Conservation (phyloP, 345 rosid species). For the Cardamine occulta region DNA sequence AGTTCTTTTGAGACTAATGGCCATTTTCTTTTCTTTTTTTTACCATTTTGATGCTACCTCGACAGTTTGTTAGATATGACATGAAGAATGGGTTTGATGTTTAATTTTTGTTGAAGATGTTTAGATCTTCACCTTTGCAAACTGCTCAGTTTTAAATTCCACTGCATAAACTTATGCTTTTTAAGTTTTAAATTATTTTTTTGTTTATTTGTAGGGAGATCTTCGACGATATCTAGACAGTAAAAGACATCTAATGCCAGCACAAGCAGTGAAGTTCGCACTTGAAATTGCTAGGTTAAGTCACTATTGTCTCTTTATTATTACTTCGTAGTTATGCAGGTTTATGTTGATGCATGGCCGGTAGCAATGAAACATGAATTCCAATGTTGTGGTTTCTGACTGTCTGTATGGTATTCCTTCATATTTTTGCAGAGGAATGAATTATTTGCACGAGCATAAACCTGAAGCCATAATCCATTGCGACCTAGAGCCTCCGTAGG, state of each 20-base stretch:
- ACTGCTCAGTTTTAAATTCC: constrained; percentile 13
- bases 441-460: constrained; percentile 80
- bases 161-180: constrained; percentile 8
- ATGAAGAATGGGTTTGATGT: constrained; percentile 3
- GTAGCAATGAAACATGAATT: not conserved
- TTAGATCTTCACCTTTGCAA: constrained; percentile 8
- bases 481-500: constrained; percentile 86
- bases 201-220: constrained; percentile 62
- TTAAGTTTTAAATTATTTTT: not conserved
- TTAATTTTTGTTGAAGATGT: constrained; percentile 8
- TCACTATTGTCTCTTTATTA: constrained; percentile 7
- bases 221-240: constrained; percentile 67
- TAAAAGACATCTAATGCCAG: constrained; percentile 63
- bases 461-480: constrained; percentile 85
- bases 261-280: constrained; percentile 71
- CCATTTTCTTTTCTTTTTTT: not conserved
- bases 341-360: constrained; percentile 2
- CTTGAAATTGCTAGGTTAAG: constrained; percentile 84
- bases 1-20: not conserved
- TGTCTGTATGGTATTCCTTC: constrained; percentile 18
- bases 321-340: constrained; percentile 11
- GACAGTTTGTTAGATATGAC: constrained; percentile 23
- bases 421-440: constrained; percentile 71
- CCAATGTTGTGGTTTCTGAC: not conserved
- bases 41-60: constrained; percentile 2